Base-by-base conservation (phyloP, 148 eudicot species). In the Oxyria digyna region DNA sequence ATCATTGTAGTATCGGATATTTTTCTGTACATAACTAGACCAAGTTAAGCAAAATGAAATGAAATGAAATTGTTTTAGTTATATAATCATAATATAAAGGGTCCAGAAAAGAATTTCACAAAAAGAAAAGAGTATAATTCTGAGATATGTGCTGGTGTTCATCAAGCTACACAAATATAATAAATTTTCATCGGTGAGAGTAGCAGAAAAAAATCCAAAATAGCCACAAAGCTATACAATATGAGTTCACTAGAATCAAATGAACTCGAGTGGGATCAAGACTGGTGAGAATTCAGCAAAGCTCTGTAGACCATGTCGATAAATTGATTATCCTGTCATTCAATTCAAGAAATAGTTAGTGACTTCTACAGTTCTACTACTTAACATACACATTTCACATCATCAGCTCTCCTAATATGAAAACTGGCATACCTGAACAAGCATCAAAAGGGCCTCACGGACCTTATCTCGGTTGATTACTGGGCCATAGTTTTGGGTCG, bases 401-500 rank as follows among this genome's bases (percentile, higher is more conserved):
- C 26, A 52, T 23, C 29, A 59, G 27, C 31, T 26, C 31, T 26
- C 65, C 33, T 3, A 3, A 3, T 6, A 50, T 43, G 14, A 67
- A n/a, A 18, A 12, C 6, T 64, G 41, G 74, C 69, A 32, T 72
- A 83, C 93, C 89, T 87, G 89, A 78, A 77, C 80, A 75, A 87
- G 86, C 63, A 74, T 45, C 68, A 85, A 67, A 70, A 87, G 81
- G 33, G 85, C 87, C 67, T 85, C 85, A 17, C 81, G 83, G 67
- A 87, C 89, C 74, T 83, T 83, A 18, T 92, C 96, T 79, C 91
- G 81, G 72, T 75, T 92, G 59, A 89, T 68, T 77, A 70, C 81
- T 18, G 83, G 79, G 40, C 84, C 85, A 76, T 76, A 72, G 70
- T 76, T 84, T 71, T 78, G 75, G 67, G 77, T 42, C 4, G 85